These are phyloP conservation scores for Escovopsis sp. DNA, from an alignment of 2,329 filamentous ascomycete species.

Conservation along the genomic window DNA sequence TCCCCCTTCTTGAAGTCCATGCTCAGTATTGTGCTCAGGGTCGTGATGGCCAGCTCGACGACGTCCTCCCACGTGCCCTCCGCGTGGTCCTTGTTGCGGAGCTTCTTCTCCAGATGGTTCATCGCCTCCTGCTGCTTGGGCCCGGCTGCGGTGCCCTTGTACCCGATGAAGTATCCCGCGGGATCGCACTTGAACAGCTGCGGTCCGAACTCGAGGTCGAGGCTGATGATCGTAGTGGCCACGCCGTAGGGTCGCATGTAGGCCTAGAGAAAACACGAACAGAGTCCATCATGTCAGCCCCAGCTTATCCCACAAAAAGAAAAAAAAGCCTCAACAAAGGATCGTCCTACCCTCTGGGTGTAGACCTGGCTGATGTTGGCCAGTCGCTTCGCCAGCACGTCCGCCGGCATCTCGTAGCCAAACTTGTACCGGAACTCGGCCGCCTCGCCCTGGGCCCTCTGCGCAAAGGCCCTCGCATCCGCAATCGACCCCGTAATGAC, in stretches of 20 bases:
- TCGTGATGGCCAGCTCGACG: slow-evolving; percentile 89
- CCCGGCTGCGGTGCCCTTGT: slow-evolving; percentile 94
- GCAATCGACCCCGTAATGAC: slow-evolving; percentile 99
- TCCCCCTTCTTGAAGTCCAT: slow-evolving; percentile 99
- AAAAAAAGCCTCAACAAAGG: slow-evolving; percentile 5
- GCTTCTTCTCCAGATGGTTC: slow-evolving; percentile 98
- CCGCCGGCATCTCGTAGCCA: slow-evolving; percentile 98
- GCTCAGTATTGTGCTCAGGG: slow-evolving; percentile 88
- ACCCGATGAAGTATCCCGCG: slow-evolving; percentile 93
- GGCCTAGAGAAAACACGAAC: too few relatives aligned
- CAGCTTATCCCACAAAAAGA: slow-evolving; percentile 1
- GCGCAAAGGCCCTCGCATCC: slow-evolving; percentile 85
- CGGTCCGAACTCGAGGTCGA: slow-evolving; percentile 83
- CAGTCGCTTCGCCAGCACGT: slow-evolving; percentile 88
- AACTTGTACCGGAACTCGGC: slow-evolving; percentile 98
- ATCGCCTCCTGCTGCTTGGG: slow-evolving; percentile 98
- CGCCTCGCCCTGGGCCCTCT: slow-evolving; percentile 85
- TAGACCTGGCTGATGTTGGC: slow-evolving; percentile 99
- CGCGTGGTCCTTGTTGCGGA: slow-evolving; percentile 95
- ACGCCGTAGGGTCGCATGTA: slow-evolving; percentile 98
- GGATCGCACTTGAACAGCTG: slow-evolving; percentile 98
- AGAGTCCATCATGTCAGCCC: too few relatives aligned
- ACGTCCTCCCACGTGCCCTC: slow-evolving; percentile 94
- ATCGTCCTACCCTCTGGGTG: slow-evolving; percentile 64
- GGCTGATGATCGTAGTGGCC: slow-evolving; percentile 83